phyloP scores from a whole-genome alignment of 306 rosid species.

The Elaeagnus macrophylla region DNA sequence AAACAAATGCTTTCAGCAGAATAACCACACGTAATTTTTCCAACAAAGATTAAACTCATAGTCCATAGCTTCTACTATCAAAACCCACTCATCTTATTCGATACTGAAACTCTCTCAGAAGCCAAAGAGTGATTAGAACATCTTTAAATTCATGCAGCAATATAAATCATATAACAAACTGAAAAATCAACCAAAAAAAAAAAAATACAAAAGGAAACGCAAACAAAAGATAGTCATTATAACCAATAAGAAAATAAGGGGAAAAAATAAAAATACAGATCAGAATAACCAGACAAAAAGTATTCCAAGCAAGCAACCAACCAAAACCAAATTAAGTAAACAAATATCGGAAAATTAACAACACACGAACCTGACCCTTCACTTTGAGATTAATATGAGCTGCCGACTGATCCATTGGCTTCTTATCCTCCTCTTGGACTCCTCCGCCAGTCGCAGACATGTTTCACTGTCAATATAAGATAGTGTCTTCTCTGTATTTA shows the following conservation, averaged over 20 bases:
- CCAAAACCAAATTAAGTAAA: background rate
- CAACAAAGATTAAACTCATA: no score
- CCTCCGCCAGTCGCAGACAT: constrained; percentile 51
- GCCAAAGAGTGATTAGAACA: no score
- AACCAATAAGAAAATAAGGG: no score
- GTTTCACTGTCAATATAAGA: constrained; percentile 9
- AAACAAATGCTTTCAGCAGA: no score
- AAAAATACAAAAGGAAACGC: background rate
- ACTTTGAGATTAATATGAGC: constrained; percentile 81
- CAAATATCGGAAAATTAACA: background rate
- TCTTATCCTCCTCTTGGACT: constrained; percentile 52
- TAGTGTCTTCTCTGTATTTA: background rate
- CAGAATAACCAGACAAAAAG: background rate
- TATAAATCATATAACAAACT: background rate
- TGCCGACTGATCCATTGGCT: constrained; percentile 46
- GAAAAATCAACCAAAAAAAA: background rate
- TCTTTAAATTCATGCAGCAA: no score
- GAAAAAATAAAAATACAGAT: background rate
- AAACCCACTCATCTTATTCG: no score
- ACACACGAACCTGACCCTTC: constrained; percentile 60
- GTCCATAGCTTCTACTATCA: no score
- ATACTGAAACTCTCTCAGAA: no score
- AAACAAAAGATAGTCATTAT: no score
- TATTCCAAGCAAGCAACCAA: no score
- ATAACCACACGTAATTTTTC: no score